phyloP scores from a whole-genome alignment of 2,329 filamentous ascomycete species.

The Diaporthe citrichinensis region DNA sequence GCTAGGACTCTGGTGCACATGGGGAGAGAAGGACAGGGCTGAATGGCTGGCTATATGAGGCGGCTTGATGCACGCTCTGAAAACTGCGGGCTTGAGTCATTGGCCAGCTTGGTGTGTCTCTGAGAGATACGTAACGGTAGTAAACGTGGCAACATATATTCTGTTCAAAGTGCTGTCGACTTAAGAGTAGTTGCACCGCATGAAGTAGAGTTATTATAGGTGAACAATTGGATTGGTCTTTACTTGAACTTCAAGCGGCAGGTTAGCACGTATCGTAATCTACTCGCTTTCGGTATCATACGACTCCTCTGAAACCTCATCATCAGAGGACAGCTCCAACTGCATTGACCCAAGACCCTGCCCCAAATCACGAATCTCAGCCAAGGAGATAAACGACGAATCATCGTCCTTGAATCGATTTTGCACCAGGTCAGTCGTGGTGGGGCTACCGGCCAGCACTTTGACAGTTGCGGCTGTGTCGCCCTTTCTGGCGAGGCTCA shows the following conservation, averaged over 20 bases:
- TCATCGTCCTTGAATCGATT: background rate
- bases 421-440: slow-evolving; percentile 5
- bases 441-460: background rate
- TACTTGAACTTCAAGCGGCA: background rate
- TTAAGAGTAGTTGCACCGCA: too few species aligned
- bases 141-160: too few species aligned
- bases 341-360: background rate
- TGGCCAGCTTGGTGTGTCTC: too few species aligned
- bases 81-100: too few species aligned
- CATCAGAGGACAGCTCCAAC: background rate
- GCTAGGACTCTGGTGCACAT: too few species aligned
- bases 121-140: too few species aligned
- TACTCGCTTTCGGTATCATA: background rate
- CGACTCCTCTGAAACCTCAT: background rate
- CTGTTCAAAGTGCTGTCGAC: too few species aligned
- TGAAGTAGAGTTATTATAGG: background rate
- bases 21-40: too few species aligned
- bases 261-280: background rate
- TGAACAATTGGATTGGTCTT: background rate
- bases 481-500: background rate
- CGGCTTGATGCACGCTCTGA: too few species aligned
- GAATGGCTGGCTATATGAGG: too few species aligned
- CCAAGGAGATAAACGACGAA: background rate
- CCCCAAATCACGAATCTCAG: background rate
- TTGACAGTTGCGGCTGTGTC: background rate